A percentile compares a stretch with the other conserved stretches of the same genome.
Evolutionary conservation across 169 alveolate species (phyloP).

Genomic region (Eimeria maxima): DNA sequence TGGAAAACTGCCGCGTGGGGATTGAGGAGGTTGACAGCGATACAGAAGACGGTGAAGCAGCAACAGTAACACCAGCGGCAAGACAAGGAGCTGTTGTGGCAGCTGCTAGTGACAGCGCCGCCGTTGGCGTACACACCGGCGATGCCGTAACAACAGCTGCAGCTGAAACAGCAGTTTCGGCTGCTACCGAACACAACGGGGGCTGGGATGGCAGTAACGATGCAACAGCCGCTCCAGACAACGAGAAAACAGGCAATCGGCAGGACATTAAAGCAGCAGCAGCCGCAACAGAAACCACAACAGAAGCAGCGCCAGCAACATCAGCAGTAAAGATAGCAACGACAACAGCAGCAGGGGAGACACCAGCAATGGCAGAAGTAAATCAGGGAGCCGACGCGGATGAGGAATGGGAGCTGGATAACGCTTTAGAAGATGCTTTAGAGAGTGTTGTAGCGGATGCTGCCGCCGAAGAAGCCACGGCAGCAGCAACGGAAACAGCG

Average conservation of each 20-base stretch:
- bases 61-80: not conserved
- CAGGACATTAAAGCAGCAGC: not conserved
- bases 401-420: slow-evolving; percentile 52
- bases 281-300: not conserved
- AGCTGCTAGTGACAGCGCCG: not conserved
- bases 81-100: not conserved
- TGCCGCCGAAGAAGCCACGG: slow-evolving; percentile 35
- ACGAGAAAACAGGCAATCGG: not conserved
- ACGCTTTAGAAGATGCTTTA: slow-evolving; percentile 43
- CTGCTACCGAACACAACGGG: not conserved
- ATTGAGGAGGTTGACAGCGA: slow-evolving; percentile 26
- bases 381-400: not conserved
- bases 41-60: not conserved
- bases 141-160: slow-evolving; percentile 10
- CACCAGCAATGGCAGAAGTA: not conserved
- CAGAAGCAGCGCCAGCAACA: not conserved
- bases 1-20: slow-evolving; percentile 41
- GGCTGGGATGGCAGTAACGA: not conserved
- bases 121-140: not conserved
- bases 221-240: not conserved
- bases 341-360: not conserved
- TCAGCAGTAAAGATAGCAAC: not conserved
- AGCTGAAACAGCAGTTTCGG: not conserved
- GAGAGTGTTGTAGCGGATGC: slow-evolving; percentile 58
- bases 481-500: slow-evolving; percentile 1